Percentiles rank a stretch among this genome's conserved stretches.
phyloP scores from a whole-genome alignment of 768 basidiomycete species.

The Xanthoconium purpureum region DNA sequence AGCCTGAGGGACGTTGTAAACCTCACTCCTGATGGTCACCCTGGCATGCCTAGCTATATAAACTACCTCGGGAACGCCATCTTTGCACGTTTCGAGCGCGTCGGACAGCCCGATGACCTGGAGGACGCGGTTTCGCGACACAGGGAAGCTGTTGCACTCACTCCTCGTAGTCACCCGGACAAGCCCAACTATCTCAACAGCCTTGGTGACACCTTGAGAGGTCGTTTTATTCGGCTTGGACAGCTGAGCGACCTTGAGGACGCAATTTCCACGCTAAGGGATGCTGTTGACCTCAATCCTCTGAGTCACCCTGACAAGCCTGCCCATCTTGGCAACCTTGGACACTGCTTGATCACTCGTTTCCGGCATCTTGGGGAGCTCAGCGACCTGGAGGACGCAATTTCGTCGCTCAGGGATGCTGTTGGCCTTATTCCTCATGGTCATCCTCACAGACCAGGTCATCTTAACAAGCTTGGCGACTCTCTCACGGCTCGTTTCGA shows the following conservation, averaged over 20 bases:
- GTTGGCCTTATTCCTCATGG: too few relatives aligned
- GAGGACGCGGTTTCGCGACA: not conserved
- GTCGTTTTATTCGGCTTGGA: not conserved
- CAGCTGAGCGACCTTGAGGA: not conserved
- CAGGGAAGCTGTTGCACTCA: not conserved
- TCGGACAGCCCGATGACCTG: not conserved
- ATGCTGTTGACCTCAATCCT: not conserved
- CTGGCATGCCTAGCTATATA: not conserved
- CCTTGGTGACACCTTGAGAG: not conserved
- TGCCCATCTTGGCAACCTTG: not conserved
- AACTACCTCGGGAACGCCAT: not conserved
- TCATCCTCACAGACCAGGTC: too few relatives aligned
- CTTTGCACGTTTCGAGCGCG: not conserved
- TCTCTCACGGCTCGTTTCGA: not conserved
- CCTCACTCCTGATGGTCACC: not conserved
- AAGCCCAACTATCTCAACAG: not conserved
- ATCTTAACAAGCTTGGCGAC: not conserved
- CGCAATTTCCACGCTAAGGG: not conserved
- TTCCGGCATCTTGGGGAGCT: not conserved
- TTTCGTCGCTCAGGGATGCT: too few relatives aligned
- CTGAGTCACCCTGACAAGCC: not conserved
- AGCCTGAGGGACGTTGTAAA: not conserved
- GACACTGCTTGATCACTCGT: not conserved
- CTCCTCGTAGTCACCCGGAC: not conserved
- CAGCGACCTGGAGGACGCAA: too few relatives aligned